These are phyloP conservation scores for Thermoascus crustaceus DNA, from an alignment of 2,329 filamentous ascomycete species.

Conservation along the genomic window DNA sequence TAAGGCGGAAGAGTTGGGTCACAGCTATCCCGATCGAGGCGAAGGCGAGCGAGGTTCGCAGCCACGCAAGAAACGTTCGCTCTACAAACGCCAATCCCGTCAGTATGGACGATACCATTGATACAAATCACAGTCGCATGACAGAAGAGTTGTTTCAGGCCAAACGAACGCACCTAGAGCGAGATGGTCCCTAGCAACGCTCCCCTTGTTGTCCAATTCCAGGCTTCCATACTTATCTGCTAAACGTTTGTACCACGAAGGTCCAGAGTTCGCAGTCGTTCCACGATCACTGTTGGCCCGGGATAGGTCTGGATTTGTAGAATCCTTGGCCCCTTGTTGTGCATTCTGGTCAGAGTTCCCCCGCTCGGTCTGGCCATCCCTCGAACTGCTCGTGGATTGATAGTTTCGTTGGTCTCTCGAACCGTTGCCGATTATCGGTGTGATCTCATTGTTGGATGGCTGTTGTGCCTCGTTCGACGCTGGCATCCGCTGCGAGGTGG, in stretches of 20 bases:
- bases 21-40: slow-evolving; percentile 59
- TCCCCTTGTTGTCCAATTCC: slow-evolving; percentile 59
- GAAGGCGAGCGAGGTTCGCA: slow-evolving; percentile 58
- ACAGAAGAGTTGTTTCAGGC: too few species aligned
- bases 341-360: slow-evolving; percentile 3
- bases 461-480: slow-evolving; percentile 11
- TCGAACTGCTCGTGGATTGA: slow-evolving; percentile 22
- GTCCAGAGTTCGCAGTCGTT: slow-evolving; percentile 10
- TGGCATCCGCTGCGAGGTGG: slow-evolving; percentile 6
- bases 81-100: slow-evolving; percentile 33
- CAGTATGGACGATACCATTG: neutral
- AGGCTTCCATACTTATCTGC: slow-evolving; percentile 54
- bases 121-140: neutral
- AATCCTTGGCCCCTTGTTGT: slow-evolving; percentile 7
- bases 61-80: slow-evolving; percentile 61
- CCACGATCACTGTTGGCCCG: too few species aligned
- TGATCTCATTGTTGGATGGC: slow-evolving; percentile 19
- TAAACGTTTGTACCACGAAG: slow-evolving; percentile 40
- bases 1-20: slow-evolving; percentile 59
- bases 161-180: slow-evolving; percentile 45
- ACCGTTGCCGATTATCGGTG: slow-evolving; percentile 22
- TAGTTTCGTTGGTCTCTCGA: slow-evolving; percentile 20
- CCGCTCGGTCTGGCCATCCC: slow-evolving; percentile 8
- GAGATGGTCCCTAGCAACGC: slow-evolving; percentile 57
- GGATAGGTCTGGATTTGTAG: slow-evolving; percentile 8